Evolutionary conservation across 805 yeast genomes (phyloP).

Genomic region (Candida peoriensis): DNA sequence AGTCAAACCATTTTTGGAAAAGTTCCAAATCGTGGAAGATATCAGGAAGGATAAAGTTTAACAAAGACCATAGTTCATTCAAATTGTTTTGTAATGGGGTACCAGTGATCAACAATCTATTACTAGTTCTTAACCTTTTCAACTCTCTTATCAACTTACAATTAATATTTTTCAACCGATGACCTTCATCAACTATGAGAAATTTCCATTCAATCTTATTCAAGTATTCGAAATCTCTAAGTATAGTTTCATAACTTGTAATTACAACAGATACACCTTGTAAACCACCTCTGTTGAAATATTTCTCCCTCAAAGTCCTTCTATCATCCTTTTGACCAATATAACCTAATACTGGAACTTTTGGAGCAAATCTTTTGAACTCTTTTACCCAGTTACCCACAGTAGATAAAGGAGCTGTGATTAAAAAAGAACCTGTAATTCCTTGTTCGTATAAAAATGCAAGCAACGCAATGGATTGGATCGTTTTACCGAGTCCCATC

Average conservation of each 20-base stretch:
- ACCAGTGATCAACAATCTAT: conserved; percentile 84
- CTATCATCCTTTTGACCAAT: conserved; percentile 62
- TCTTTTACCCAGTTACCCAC: conserved; percentile 82
- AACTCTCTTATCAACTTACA: conserved; percentile 69
- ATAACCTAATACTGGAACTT: conserved; percentile 55
- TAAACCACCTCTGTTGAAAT: conserved; percentile 16
- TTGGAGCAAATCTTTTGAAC: conserved; percentile 68
- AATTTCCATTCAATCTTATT: conserved; percentile 65
- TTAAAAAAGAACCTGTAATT: conserved; percentile 69
- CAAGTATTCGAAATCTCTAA: conserved; percentile 59
- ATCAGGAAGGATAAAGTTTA: conserved; percentile 89
- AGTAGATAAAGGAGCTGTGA: conserved; percentile 82
- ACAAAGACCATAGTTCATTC: conserved; percentile 85
- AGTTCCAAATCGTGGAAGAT: conserved; percentile 85
- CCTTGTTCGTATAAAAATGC: conserved; percentile 76
- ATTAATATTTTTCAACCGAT: conserved; percentile 79
- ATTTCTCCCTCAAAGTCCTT: conserved; percentile 32
- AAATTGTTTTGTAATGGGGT: conserved; percentile 93
- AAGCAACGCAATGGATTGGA: conserved; percentile 78
- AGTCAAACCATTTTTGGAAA: conserved; percentile 94
- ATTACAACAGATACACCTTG: conserved; percentile 49
- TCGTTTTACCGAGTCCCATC: conserved; percentile 95
- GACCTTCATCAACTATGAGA: conserved; percentile 93
- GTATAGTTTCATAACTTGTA: conserved; percentile 77
- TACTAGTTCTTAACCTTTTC: conserved; percentile 59